phyloP scores from a whole-genome alignment of 441 rosid genomes.

The Cnidoscolus chayamansa region DNA sequence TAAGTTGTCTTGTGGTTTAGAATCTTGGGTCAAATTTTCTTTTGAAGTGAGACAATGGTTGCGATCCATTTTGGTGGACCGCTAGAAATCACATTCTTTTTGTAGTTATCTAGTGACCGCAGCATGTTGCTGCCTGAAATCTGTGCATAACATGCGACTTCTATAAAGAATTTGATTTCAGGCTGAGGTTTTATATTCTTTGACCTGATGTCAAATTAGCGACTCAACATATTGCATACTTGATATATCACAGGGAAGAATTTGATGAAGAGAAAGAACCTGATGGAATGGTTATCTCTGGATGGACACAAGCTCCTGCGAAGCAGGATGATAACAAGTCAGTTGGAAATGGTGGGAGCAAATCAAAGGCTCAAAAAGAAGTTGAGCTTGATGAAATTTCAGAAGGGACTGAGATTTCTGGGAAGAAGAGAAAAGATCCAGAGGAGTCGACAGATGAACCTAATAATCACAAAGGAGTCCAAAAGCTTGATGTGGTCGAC shows the following conservation, averaged over 20 bases:
- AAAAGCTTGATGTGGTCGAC: slow-evolving; percentile 54
- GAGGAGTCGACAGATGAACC: slow-evolving; percentile 27
- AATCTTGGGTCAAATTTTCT: not conserved
- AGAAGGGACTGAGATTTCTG: slow-evolving; percentile 31
- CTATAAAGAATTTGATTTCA: not conserved
- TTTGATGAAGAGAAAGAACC: slow-evolving; percentile 97
- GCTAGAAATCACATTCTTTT: not conserved
- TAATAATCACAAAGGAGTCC: slow-evolving; percentile 38
- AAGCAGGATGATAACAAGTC: slow-evolving; percentile 43
- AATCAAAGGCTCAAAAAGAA: slow-evolving; percentile 29
- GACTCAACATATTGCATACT: not conserved
- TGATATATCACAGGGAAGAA: slow-evolving; percentile 56
- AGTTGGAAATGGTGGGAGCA: slow-evolving; percentile 46
- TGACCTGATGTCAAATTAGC: not conserved
- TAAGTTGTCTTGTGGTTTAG: not conserved
- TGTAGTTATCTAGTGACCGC: not conserved
- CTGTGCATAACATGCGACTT: not conserved
- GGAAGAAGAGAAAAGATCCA: slow-evolving; percentile 59
- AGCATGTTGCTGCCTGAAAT: not conserved
- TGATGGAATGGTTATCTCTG: slow-evolving; percentile 86
- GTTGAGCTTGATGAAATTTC: slow-evolving; percentile 37
- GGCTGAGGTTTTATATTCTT: not conserved
- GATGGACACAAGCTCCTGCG: slow-evolving; percentile 69
- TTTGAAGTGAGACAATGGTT: not conserved
- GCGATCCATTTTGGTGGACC: not conserved